Evolutionary conservation across 495 filamentous ascomycete genomes (phyloP).

Genomic region (Lineolata rhizophorae): DNA sequence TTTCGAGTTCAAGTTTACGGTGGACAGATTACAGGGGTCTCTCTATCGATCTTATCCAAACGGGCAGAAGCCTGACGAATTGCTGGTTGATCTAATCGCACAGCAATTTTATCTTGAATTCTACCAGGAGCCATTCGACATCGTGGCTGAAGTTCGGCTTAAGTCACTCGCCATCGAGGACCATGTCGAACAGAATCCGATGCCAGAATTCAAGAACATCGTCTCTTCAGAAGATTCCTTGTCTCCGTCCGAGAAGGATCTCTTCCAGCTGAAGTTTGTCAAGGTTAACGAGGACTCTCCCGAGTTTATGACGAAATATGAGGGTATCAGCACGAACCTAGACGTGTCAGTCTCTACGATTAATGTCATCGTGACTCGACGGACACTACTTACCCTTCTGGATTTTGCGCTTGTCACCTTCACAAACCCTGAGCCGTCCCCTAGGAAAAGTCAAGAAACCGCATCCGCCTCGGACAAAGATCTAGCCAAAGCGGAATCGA

Average conservation of each 20-base stretch:
- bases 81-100: constrained; percentile 78
- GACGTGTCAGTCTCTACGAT: constrained; percentile 87
- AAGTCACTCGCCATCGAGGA: constrained; percentile 83
- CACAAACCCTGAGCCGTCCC: constrained; percentile 38
- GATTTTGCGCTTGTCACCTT: constrained; percentile 95
- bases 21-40: constrained; percentile 79
- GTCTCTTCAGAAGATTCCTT: constrained; percentile 67
- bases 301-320: constrained; percentile 75
- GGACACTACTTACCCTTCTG: constrained; percentile 79
- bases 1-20: constrained; percentile 91
- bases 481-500: constrained; percentile 12
- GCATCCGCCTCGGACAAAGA: constrained; percentile 18
- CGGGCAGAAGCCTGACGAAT: constrained; percentile 48
- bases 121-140: constrained; percentile 71
- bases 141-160: constrained; percentile 74
- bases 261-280: constrained; percentile 72
- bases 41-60: constrained; percentile 73
- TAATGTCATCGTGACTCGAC: constrained; percentile 82
- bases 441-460: too few relatives aligned
- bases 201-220: constrained; percentile 89
- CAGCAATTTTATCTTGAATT: constrained; percentile 75
- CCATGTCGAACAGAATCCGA: constrained; percentile 71
- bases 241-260: constrained; percentile 50
- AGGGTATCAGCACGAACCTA: constrained; percentile 81
- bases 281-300: constrained; percentile 81